These are phyloP conservation scores for Cryptococcus depauperatus DNA, from an alignment of 1,284 basidiomycete species.

Conservation along the genomic window DNA sequence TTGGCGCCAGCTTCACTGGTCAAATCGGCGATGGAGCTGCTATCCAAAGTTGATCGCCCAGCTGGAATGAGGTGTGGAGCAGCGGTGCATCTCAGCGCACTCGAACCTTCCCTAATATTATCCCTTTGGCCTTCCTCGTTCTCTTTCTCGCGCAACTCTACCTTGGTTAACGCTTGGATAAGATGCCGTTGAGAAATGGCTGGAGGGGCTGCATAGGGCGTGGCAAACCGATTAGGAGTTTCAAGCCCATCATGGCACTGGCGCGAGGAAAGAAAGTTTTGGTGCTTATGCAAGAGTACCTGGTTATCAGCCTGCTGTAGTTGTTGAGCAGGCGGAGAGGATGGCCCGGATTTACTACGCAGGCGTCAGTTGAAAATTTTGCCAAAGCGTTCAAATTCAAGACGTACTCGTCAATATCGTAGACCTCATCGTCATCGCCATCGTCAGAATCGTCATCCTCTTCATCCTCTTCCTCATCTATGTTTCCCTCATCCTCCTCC, in stretches of 20 bases:
- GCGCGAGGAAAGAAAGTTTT: constrained; percentile 4
- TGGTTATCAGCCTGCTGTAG: background rate
- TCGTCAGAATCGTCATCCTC: constrained; percentile 48
- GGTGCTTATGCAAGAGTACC: constrained; percentile 6
- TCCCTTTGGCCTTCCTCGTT: constrained; percentile 52
- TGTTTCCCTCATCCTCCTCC: constrained; percentile 36
- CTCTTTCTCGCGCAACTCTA: constrained; percentile 26
- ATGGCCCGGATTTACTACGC: constrained; percentile 25
- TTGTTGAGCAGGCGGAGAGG: constrained; percentile 15
- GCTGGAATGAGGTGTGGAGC: constrained; percentile 52
- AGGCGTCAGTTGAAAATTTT: background rate
- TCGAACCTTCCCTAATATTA: constrained; percentile 49
- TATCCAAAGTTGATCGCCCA: constrained; percentile 33
- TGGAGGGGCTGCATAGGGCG: constrained; percentile 56
- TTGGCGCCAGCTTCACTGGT: background rate
- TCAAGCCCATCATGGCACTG: constrained; percentile 55
- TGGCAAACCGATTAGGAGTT: constrained; percentile 67
- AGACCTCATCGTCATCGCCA: constrained; percentile 63
- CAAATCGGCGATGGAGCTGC: too few relatives aligned
- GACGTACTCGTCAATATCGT: constrained; percentile 83
- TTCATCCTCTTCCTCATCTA: constrained; percentile 49
- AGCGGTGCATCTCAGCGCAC: constrained; percentile 41
- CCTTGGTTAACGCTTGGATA: constrained; percentile 26
- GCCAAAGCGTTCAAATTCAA: constrained; percentile 44
- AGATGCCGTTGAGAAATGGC: constrained; percentile 48